phyloP scores from a whole-genome alignment of 2,329 filamentous ascomycete genomes.

The Phoma herbarum region DNA sequence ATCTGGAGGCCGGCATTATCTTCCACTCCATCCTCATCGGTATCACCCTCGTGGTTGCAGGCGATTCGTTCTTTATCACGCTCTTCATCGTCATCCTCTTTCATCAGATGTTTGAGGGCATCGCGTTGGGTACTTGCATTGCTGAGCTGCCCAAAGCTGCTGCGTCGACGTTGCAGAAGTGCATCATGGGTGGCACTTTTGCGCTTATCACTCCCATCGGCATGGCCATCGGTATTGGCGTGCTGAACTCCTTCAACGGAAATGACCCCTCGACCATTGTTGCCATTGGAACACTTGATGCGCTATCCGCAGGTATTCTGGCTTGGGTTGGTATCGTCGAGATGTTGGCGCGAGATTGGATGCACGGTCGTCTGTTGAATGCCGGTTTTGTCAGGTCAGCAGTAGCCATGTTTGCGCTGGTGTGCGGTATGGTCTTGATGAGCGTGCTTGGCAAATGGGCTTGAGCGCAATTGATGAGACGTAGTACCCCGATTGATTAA shows the following conservation, averaged over 20 bases:
- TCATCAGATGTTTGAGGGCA: slow-evolving; percentile 80
- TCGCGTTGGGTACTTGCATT: slow-evolving; percentile 77
- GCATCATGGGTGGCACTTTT: slow-evolving; percentile 70
- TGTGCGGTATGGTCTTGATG: slow-evolving; percentile 73
- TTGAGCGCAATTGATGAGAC: slow-evolving; percentile 39
- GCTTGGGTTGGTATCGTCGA: slow-evolving; percentile 83
- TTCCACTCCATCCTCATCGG: slow-evolving; percentile 77
- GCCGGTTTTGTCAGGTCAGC: slow-evolving; percentile 60
- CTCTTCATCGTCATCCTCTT: slow-evolving; percentile 73
- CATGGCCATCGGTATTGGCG: slow-evolving; percentile 82
- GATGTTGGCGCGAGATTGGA: slow-evolving; percentile 82
- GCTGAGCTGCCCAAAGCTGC: slow-evolving; percentile 62
- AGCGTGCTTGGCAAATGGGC: slow-evolving; percentile 80
- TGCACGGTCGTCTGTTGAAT: slow-evolving; percentile 60
- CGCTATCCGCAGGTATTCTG: slow-evolving; percentile 77
- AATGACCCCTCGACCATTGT: slow-evolving; percentile 74
- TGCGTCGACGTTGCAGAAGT: slow-evolving; percentile 59
- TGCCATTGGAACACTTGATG: slow-evolving; percentile 77
- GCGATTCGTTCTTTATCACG: slow-evolving; percentile 61
- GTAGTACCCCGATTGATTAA: neutral
- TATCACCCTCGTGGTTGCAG: slow-evolving; percentile 65
- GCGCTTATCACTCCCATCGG: slow-evolving; percentile 77
- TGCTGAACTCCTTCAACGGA: slow-evolving; percentile 75
- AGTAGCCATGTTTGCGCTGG: slow-evolving; percentile 62
- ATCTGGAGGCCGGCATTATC: slow-evolving; percentile 77